These are phyloP conservation scores for Suillus fuscotomentosus DNA, from an alignment of 768 basidiomycete genomes.

Conservation along the genomic window DNA sequence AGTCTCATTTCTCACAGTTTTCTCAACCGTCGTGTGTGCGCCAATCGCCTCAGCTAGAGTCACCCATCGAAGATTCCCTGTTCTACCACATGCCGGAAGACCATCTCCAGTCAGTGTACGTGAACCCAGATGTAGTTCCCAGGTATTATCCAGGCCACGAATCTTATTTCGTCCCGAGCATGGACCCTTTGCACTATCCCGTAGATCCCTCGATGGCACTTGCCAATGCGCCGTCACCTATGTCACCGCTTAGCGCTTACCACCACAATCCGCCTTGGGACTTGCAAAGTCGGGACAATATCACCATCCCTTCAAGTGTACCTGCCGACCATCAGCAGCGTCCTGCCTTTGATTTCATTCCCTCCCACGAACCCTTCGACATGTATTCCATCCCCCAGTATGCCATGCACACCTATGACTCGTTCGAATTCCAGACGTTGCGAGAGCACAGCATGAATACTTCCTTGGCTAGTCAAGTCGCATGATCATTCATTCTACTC, in stretches of 20 bases:
- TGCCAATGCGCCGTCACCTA: constrained; percentile 7
- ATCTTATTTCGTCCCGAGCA: background rate
- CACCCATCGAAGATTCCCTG: constrained; percentile 12
- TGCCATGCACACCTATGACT: constrained; percentile 24
- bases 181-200: constrained; percentile 22
- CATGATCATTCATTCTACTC: constrained; percentile 11
- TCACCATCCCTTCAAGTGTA: background rate
- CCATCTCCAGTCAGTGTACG: constrained; percentile 18
- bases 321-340: constrained; percentile 2
- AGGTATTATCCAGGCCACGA: constrained; percentile 19
- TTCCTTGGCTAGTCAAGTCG: constrained; percentile 20
- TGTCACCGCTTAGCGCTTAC: background rate
- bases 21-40: constrained; percentile 3
- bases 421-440: constrained; percentile 32
- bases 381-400: constrained; percentile 16
- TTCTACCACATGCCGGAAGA: constrained; percentile 22
- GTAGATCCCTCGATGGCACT: constrained; percentile 12
- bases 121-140: constrained; percentile 22
- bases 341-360: constrained; percentile 18
- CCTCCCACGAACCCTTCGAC: constrained; percentile 18
- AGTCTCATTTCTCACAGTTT: constrained; percentile 16
- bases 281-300: background rate
- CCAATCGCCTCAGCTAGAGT: constrained; percentile 18
- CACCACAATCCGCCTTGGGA: constrained; percentile 2
- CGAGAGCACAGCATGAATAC: constrained; percentile 24